phyloP scores from a whole-genome alignment of 2,329 filamentous ascomycete genomes.

The Pseudogymnoascus sp. region DNA sequence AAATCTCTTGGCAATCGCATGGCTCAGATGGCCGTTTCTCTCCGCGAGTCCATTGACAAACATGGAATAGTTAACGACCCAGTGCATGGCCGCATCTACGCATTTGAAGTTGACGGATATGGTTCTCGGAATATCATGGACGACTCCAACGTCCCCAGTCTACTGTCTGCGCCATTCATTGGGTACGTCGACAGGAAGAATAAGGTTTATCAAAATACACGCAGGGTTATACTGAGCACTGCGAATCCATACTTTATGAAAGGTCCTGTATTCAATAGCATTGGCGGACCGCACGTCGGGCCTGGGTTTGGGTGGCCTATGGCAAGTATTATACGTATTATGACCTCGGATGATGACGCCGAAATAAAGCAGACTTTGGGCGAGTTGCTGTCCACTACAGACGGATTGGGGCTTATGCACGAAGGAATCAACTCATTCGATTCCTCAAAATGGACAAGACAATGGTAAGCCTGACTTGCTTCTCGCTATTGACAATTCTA shows the following conservation, averaged over 20 bases:
- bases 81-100: slow-evolving; percentile 60
- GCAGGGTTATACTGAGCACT: slow-evolving; percentile 65
- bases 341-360: slow-evolving; percentile 35
- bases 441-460: slow-evolving; percentile 33
- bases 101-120: slow-evolving; percentile 70
- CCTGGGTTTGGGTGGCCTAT: slow-evolving; percentile 47
- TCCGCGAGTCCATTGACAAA: slow-evolving; percentile 58
- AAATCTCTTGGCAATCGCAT: slow-evolving; percentile 48
- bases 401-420: slow-evolving; percentile 37
- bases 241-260: slow-evolving; percentile 70
- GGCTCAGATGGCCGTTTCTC: slow-evolving; percentile 49
- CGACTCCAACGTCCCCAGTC: slow-evolving; percentile 61
- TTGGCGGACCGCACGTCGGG: slow-evolving; percentile 63
- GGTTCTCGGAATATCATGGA: slow-evolving; percentile 55
- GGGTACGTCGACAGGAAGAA: slow-evolving; percentile 52
- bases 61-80: slow-evolving; percentile 61
- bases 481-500: background rate
- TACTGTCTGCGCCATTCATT: slow-evolving; percentile 57
- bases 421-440: slow-evolving; percentile 39
- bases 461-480: slow-evolving; percentile 28
- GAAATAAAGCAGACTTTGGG: slow-evolving; percentile 26
- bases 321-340: slow-evolving; percentile 44
- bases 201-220: slow-evolving; percentile 66
- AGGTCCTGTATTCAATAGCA: slow-evolving; percentile 48
- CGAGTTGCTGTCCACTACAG: slow-evolving; percentile 22